Evolutionary conservation across 306 rosid species (phyloP), one percentile per base, ranked within the genome.

Genomic region (Pyrus communis): DNA sequence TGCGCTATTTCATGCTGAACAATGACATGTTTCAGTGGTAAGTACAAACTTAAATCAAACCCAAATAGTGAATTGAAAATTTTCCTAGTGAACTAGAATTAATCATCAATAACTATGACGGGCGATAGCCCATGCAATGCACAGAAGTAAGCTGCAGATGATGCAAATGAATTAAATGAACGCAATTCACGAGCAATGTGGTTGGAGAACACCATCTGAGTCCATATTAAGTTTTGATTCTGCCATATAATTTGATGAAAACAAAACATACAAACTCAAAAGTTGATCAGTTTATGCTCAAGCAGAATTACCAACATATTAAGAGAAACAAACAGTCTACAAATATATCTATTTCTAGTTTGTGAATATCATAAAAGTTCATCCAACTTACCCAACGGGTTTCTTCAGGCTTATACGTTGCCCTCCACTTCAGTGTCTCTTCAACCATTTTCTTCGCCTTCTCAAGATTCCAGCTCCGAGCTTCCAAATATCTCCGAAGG

Each of bases 391-490:
- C 98, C 98, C 98, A 95, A 62, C 91, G 93, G 54, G 87, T 95
- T 85, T 95, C 97, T 82, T 95, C 97, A 2, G 98, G 97, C 84
- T 87, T 92, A 65, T 83, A 95, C 69, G 87, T 64, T 42, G 89
- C 78, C 85, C 98, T 90, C 98, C 98, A 95, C 80, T 81, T 85
- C 54, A 95, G 89, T 18, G 98, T 64, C 72, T 89, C 97, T 76
- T 90, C 89, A 27, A 95, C 30, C 97, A 92, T 88, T 83, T 92
- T 95, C 96, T 86, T 92, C 40, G 97, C 65, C 80, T 95, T 90
- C 4, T 90, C 89, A 43, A 90, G 76, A 75, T 89, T 88, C 97
- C 98, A 94, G 81, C 81, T 90, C 55, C 97, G 79, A 23, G 96
- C 98, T 67, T 84, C 97, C 66, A 94, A 73, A 75, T 92, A 92